Base-by-base conservation (phyloP, 2,329 filamentous ascomycete species). In the Teratosphaeria pseudoeucalypti region DNA sequence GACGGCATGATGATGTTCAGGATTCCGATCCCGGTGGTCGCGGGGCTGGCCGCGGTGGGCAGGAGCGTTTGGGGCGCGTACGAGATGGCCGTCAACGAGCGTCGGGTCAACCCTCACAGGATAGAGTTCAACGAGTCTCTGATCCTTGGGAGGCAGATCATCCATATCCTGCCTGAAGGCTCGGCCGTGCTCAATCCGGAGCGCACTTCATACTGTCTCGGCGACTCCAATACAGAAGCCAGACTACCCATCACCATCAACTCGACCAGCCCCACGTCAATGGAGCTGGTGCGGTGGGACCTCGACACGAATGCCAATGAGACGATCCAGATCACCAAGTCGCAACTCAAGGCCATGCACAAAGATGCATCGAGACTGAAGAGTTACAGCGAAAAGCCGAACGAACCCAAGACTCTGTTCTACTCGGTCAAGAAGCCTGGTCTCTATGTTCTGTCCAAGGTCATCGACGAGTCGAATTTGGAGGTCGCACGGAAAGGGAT, bases 81-180 rank as follows among this genome's bases (percentile, higher is more conserved):
- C 69, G 94, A 99, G 75, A 77, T 96, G 62, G 90, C 92, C 57
- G 88, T 99, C 65, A 94, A 90, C n/a, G 95, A 96, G 73, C 86
- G 88, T 65, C 90, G 86, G 70, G 92, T 99, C 71, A 95, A 95
- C 71, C 85, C 92, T 16, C 88, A 87, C 32, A 86, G 83, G 63
- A 92, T 99, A 64, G 79, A 96, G 62, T 90, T 96, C 72, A 96
- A 97, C 72, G 84, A 90, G 34, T 96, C 92, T 26, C 82, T 97
- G 69, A 97, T 99, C 64, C 82, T 96, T 76, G 94, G 94, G 70
- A 94, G 91, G 73, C 92, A 97, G 76, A 95, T 96, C 67, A 92
- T 99, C 74, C 94, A 99, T 72, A 96, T 99, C 70, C 79, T 99
- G 58, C 94, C 94, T 1, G 94, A 99, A 79, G 95, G 95, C 78